Conservation (phyloP, 192 early-diverging fungal species). For the Backusella morwellensis region DNA sequence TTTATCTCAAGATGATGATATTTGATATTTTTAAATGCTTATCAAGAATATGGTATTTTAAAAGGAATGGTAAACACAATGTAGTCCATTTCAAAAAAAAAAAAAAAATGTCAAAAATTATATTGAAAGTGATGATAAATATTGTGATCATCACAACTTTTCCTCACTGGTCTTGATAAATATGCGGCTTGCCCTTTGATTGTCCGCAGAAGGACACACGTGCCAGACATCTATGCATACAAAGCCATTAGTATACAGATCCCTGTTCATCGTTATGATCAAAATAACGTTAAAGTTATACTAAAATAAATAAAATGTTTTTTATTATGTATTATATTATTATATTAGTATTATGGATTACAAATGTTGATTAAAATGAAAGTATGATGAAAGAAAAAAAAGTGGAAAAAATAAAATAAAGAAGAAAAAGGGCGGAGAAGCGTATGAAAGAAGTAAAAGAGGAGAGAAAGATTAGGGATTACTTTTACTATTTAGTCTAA, state of each 20-base stretch:
- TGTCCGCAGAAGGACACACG: not conserved
- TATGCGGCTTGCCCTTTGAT: not conserved
- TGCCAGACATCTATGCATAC: not conserved
- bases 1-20: not conserved
- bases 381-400: not conserved
- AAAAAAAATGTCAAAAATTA: not conserved
- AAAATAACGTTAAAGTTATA: not conserved
- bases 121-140: not conserved
- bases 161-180: not conserved
- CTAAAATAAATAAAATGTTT: not conserved
- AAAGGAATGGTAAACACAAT: no score
- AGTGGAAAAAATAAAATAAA: not conserved
- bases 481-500: not conserved
- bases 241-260: not conserved
- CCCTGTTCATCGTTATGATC: not conserved
- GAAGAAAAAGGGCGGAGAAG: not conserved
- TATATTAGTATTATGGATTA: constrained; percentile 7
- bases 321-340: constrained; percentile 1
- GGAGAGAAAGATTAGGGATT: not conserved
- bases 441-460: not conserved
- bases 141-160: not conserved
- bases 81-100: not conserved
- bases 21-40: no score
- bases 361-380: not conserved
- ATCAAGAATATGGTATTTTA: not conserved